A percentile compares a stretch with the other conserved stretches of the same genome.
These are phyloP conservation scores for Wickerhamomyces sp. DNA, from an alignment of 1,139 yeast genomes.

Conservation along the genomic window DNA sequence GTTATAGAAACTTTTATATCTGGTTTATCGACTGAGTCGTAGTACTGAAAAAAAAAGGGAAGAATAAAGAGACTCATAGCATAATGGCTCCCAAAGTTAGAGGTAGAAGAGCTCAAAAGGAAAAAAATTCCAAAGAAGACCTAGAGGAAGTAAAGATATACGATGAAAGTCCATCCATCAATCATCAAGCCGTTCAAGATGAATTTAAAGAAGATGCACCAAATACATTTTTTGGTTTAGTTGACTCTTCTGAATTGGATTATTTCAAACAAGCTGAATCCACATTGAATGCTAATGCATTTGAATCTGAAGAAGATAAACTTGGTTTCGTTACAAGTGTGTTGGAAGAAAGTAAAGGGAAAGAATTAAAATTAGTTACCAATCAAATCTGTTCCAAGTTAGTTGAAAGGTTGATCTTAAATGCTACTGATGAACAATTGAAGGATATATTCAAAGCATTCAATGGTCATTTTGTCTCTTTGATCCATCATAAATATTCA, in stretches of 20 bases:
- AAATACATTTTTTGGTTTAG: conserved; percentile 74
- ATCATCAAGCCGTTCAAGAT: conserved; percentile 3
- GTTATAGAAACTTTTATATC: neutral
- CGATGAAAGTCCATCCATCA: conserved; percentile 1
- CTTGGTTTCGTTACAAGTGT: conserved; percentile 69
- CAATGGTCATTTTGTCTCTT: conserved; percentile 64
- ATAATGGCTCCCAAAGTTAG: conserved; percentile 39
- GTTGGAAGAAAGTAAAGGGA: conserved; percentile 81
- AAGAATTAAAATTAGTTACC: conserved; percentile 87
- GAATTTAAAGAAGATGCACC: conserved; percentile 18
- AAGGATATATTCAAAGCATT: conserved; percentile 62
- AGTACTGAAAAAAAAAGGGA: no score
- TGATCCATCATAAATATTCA: conserved; percentile 84
- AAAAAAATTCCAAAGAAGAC: conserved; percentile 18
- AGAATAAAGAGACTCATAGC: neutral
- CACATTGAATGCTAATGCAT: conserved; percentile 75
- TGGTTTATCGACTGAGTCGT: no score
- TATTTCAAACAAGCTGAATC: conserved; percentile 92
- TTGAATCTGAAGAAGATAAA: conserved; percentile 70
- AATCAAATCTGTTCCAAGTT: conserved; percentile 93
- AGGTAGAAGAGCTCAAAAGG: conserved; percentile 64
- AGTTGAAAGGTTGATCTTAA: conserved; percentile 77
- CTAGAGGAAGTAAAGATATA: conserved; percentile 9
- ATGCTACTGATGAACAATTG: conserved; percentile 61
- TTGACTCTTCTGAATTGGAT: conserved; percentile 78